A percentile compares a stretch with the other conserved stretches of the same genome.
These are phyloP conservation scores for Mycena kentingensis DNA, from an alignment of 768 basidiomycete species.

Conservation along the genomic window DNA sequence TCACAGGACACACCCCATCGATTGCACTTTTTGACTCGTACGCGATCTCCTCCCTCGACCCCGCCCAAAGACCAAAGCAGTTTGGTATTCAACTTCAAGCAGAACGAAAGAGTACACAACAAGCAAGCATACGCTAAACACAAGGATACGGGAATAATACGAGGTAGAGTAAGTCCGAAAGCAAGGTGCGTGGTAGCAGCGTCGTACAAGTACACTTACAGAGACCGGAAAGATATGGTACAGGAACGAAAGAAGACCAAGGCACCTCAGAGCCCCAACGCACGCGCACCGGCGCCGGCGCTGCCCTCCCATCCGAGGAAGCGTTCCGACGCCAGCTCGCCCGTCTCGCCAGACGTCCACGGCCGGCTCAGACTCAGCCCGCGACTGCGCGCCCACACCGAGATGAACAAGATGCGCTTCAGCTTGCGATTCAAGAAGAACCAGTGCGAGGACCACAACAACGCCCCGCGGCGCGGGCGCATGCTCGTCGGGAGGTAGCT, in stretches of 20 bases:
- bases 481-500: slow-evolving; percentile 39
- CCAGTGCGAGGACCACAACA: slow-evolving; percentile 96
- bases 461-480: slow-evolving; percentile 67
- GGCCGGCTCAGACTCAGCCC: slow-evolving; percentile 53
- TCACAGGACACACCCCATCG: no score
- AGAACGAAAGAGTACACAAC: no score
- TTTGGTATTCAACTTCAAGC: no score
- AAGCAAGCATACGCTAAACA: no score
- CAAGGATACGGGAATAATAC: no score
- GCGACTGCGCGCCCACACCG: slow-evolving; percentile 84
- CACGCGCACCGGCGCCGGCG: slow-evolving; percentile 78
- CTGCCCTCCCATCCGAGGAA: slow-evolving; percentile 83
- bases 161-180: no score
- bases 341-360: slow-evolving; percentile 50
- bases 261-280: slow-evolving; percentile 58
- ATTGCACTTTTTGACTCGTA: no score
- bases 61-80: no score
- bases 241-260: background rate
- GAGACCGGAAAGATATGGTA: background rate
- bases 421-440: slow-evolving; percentile 94
- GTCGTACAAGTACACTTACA: no score
- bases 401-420: slow-evolving; percentile 90
- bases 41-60: no score
- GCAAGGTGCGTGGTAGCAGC: no score
- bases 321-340: slow-evolving; percentile 49